Evolutionary conservation across 345 rosid genomes (phyloP).

Genomic region (Brassica cretica): DNA sequence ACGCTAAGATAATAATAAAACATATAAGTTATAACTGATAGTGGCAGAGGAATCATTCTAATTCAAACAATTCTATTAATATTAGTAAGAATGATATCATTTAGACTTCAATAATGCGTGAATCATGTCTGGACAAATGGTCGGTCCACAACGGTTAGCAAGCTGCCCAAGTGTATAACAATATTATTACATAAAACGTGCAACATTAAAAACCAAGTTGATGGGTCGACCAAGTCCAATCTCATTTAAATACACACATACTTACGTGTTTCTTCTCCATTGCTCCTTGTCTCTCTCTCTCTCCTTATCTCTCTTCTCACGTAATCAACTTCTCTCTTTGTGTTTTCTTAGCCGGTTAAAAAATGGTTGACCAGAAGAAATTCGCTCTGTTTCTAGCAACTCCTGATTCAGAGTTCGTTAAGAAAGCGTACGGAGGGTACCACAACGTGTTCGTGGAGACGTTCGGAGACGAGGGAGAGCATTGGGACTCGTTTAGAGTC

Average conservation of each 20-base stretch:
- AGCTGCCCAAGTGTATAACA: neutral
- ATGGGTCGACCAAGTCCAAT: conserved; percentile 16
- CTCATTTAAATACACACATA: conserved; percentile 14
- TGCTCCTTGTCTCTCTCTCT: neutral
- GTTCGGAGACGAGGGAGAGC: conserved; percentile 78
- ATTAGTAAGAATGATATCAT: neutral
- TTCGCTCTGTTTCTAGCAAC: conserved; percentile 71
- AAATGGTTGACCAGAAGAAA: conserved; percentile 44
- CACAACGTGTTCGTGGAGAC: conserved; percentile 69
- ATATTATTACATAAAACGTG: conserved; percentile 27
- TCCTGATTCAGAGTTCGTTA: conserved; percentile 73
- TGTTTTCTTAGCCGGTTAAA: neutral
- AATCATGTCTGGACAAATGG: neutral
- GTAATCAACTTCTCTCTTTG: neutral
- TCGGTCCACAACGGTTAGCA: conserved; percentile 27
- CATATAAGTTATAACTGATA: neutral
- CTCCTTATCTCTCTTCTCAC: neutral
- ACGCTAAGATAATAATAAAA: neutral
- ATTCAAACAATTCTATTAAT: neutral
- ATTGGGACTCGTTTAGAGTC: conserved; percentile 75
- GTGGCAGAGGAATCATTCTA: neutral
- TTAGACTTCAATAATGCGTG: neutral
- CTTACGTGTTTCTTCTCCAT: neutral
- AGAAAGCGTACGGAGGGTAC: conserved; percentile 72
- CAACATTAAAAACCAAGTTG: conserved; percentile 17